These are phyloP conservation scores for Amaranthus palmeri DNA, from an alignment of 148 eudicot species.

Conservation along the genomic window DNA sequence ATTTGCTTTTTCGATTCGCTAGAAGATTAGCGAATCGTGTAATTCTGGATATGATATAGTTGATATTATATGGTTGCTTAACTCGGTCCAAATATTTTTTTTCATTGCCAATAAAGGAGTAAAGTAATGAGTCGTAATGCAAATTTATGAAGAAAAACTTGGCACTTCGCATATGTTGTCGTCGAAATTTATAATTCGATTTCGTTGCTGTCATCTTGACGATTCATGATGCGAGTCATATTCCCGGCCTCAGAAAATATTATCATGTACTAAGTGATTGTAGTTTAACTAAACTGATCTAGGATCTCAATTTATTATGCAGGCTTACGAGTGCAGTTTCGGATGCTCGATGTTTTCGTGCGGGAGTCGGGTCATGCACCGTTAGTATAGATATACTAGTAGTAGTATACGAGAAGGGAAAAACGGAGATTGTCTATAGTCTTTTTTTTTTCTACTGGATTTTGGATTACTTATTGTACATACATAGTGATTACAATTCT, in stretches of 20 bases:
- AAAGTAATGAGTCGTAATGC: not conserved
- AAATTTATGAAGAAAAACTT: not conserved
- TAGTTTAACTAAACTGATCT: not conserved
- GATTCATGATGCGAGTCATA: not conserved
- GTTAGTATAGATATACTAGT: not conserved
- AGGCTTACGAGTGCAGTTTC: not conserved
- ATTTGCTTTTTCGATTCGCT: too few relatives aligned
- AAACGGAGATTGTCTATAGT: conserved; percentile 1
- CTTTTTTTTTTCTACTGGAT: not conserved
- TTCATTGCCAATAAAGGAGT: not conserved
- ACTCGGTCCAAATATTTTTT: not conserved
- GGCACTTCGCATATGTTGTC: not conserved
- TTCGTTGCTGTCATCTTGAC: not conserved
- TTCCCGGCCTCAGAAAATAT: not conserved
- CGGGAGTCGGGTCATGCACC: not conserved
- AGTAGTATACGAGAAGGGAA: not conserved
- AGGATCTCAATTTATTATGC: not conserved
- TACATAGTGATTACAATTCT: too few relatives aligned
- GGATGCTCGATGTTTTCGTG: not conserved
- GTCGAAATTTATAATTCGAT: not conserved
- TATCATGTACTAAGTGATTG: not conserved
- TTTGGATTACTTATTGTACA: not conserved
- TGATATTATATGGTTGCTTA: too few relatives aligned
- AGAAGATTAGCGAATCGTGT: too few relatives aligned
- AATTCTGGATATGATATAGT: too few relatives aligned